These are phyloP conservation scores for Cryphonectria nitschkei DNA, from an alignment of 2,329 filamentous ascomycete genomes.

Conservation along the genomic window DNA sequence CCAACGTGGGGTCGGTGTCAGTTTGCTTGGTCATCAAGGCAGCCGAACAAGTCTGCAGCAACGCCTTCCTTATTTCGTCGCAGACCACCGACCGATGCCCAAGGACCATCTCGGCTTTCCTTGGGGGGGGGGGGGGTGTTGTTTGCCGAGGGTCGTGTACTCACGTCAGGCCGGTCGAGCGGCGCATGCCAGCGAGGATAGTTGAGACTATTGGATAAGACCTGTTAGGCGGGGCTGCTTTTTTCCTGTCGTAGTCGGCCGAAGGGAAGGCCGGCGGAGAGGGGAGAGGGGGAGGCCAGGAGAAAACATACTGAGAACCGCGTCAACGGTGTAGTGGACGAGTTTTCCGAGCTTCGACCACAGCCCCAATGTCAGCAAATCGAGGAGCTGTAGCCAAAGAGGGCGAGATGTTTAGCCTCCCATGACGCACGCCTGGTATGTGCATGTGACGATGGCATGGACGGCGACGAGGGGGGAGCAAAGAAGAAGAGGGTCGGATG, in stretches of 20 bases:
- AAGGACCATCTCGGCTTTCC: not conserved
- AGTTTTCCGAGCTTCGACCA: constrained; percentile 86
- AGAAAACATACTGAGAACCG: constrained; percentile 75
- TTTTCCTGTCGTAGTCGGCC: not conserved
- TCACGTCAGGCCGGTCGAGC: constrained; percentile 97
- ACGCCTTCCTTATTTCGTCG: not conserved
- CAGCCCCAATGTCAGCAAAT: constrained; percentile 70
- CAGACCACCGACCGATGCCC: not conserved
- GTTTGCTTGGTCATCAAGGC: constrained; percentile 32
- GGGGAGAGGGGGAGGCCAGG: not conserved
- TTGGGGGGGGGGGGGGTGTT: too few species aligned
- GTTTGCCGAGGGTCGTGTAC: constrained; percentile 45
- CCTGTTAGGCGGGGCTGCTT: not conserved
- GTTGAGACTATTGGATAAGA: constrained; percentile 74
- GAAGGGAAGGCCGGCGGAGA: not conserved
- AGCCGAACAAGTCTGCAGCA: not conserved
- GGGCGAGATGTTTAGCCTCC: constrained; percentile 45
- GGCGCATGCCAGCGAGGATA: constrained; percentile 95
- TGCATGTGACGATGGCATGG: constrained; percentile 27
- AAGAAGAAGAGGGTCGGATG: constrained; percentile 17
- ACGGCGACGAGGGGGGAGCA: constrained; percentile 23
- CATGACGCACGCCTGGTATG: constrained; percentile 30
- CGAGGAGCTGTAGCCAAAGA: constrained; percentile 57
- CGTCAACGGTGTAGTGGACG: constrained; percentile 95
- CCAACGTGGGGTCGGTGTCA: constrained; percentile 49